phyloP scores from a whole-genome alignment of 371 early-diverging fungal species.

The Blakeslea trispora region DNA sequence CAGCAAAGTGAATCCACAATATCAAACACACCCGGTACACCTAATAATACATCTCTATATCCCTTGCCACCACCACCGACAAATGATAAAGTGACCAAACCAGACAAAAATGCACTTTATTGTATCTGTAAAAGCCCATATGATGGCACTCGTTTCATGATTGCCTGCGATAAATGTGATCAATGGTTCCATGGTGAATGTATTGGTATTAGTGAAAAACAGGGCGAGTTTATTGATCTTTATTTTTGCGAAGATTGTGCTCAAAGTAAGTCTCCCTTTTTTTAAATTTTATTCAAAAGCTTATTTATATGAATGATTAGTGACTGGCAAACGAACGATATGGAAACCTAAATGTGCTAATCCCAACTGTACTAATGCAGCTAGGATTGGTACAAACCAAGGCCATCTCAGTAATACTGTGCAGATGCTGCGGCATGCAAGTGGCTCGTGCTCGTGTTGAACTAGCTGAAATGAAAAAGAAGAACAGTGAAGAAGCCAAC shows the following conservation, averaged over 20 bases:
- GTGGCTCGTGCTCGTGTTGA: slow-evolving; percentile 48
- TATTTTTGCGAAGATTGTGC: slow-evolving; percentile 56
- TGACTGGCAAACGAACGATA: slow-evolving; percentile 51
- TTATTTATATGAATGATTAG: slow-evolving; percentile 21
- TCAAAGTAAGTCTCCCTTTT: slow-evolving; percentile 19
- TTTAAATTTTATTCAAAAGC: background rate
- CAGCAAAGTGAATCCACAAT: background rate
- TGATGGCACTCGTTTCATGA: slow-evolving; percentile 54
- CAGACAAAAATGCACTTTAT: slow-evolving; percentile 28
- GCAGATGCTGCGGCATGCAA: slow-evolving; percentile 46
- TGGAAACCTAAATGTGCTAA: slow-evolving; percentile 58
- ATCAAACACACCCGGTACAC: slow-evolving; percentile 3
- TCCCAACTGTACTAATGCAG: slow-evolving; percentile 45
- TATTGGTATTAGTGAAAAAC: slow-evolving; percentile 53
- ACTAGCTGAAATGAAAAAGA: slow-evolving; percentile 38
- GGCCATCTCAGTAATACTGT: slow-evolving; percentile 46
- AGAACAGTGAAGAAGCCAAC: slow-evolving; percentile 22
- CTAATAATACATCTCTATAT: no score
- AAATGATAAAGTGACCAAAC: slow-evolving; percentile 8
- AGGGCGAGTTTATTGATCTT: slow-evolving; percentile 52
- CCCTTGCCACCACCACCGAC: background rate
- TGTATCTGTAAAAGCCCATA: slow-evolving; percentile 56
- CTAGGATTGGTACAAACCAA: slow-evolving; percentile 35
- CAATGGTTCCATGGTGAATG: slow-evolving; percentile 67
- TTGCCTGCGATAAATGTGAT: slow-evolving; percentile 60